A percentile compares a stretch with the other conserved stretches of the same genome.
phyloP scores from a whole-genome alignment of 163 green algal species.

The Chlamydomonas reinhardtii region DNA sequence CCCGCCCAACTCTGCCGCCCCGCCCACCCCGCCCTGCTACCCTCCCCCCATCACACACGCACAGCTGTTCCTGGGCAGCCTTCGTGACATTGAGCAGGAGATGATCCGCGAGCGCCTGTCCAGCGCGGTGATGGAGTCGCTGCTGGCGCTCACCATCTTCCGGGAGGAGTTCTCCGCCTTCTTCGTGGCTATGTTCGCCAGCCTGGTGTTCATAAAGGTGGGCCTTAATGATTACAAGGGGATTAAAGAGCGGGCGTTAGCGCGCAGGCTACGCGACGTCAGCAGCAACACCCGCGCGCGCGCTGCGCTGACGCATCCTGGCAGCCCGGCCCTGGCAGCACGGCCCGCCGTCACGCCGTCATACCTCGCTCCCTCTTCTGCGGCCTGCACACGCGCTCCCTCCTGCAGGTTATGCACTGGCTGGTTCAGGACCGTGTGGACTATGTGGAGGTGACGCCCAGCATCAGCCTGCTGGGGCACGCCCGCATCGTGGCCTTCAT shows the following conservation, averaged over 20 bases:
- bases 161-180: conserved; percentile 92
- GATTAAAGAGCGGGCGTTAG: too few relatives aligned
- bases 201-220: conserved; percentile 94
- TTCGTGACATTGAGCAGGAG: conserved; percentile 96
- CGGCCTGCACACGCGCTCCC: conserved; percentile 47
- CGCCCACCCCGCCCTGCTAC: too few relatives aligned
- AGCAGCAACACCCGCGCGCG: too few relatives aligned
- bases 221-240: too few relatives aligned
- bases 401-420: conserved; percentile 86
- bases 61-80: conserved; percentile 92
- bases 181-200: conserved; percentile 95
- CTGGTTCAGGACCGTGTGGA: conserved; percentile 92
- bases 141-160: conserved; percentile 98
- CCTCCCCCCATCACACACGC: not conserved
- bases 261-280: too few relatives aligned
- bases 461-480: conserved; percentile 80
- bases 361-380: too few relatives aligned
- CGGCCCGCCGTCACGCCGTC: too few relatives aligned
- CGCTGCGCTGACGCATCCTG: too few relatives aligned
- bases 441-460: conserved; percentile 94
- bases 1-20: too few relatives aligned
- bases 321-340: too few relatives aligned
- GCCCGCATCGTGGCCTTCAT: conserved; percentile 87
- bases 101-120: conserved; percentile 91
- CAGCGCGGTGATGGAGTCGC: conserved; percentile 95